Conservation (phyloP, 768 basidiomycete genomes). For the Boletus pseudopeckii region DNA sequence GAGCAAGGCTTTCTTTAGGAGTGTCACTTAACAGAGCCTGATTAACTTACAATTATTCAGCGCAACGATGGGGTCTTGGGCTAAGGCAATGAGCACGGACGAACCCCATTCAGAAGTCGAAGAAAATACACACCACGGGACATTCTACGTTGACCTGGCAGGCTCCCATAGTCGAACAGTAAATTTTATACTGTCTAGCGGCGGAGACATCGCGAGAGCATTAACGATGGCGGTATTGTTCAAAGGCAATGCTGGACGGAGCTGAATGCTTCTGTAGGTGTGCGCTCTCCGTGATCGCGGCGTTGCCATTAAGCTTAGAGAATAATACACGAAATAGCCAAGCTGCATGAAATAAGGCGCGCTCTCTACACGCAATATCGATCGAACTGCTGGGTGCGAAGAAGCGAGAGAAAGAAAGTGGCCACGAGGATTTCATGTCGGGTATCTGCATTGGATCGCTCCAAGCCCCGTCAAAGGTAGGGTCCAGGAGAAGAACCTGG, state of each 20-base stretch:
- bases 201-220: conserved; percentile 19
- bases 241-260: conserved; percentile 30
- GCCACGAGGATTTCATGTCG: conserved; percentile 37
- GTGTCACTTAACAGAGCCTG: background rate
- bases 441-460: conserved; percentile 36
- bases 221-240: conserved; percentile 25
- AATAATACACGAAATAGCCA: conserved; percentile 28
- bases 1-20: background rate
- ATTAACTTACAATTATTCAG: conserved; percentile 42
- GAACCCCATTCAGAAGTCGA: background rate
- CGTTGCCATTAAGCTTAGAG: conserved; percentile 23
- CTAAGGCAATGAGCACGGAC: conserved; percentile 18
- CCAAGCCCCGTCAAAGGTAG: conserved; percentile 26
- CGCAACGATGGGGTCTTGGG: conserved; percentile 29
- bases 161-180: conserved; percentile 13
- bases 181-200: conserved; percentile 27
- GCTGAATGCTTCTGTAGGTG: conserved; percentile 19
- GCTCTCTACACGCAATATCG: conserved; percentile 32
- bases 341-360: conserved; percentile 31
- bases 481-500: conserved; percentile 21
- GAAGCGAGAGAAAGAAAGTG: conserved; percentile 29
- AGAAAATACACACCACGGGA: conserved; percentile 13
- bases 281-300: conserved; percentile 30
- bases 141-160: conserved; percentile 21
- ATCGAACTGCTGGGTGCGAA: conserved; percentile 33